Percentiles rank a stretch among this genome's conserved stretches.
These are phyloP conservation scores for Podospora sp. DNA, from an alignment of 495 filamentous ascomycete species.

Conservation along the genomic window DNA sequence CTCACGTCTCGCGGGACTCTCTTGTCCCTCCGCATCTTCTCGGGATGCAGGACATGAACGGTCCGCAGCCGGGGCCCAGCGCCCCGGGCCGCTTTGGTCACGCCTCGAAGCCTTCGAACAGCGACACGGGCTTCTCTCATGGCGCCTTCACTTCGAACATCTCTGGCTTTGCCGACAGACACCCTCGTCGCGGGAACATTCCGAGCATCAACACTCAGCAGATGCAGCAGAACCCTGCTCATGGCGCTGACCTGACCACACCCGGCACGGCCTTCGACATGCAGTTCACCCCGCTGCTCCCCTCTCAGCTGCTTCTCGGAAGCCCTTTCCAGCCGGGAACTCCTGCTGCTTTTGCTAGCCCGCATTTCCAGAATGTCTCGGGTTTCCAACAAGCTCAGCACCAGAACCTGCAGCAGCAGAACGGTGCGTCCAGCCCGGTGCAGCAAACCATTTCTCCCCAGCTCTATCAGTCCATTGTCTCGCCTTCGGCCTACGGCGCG, in stretches of 20 bases:
- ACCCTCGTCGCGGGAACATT: conserved; percentile 80
- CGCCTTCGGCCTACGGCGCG: conserved; percentile 71
- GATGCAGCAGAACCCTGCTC: conserved; percentile 43
- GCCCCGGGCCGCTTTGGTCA: conserved; percentile 63
- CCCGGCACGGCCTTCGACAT: conserved; percentile 92
- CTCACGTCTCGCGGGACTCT: conserved; percentile 68
- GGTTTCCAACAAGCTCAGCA: conserved; percentile 71
- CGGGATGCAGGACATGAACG: conserved; percentile 84
- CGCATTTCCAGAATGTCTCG: conserved; percentile 84
- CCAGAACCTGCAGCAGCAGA: conserved; percentile 59
- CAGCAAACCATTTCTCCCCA: conserved; percentile 66
- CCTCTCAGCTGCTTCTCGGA: conserved; percentile 90
- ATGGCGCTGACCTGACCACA: conserved; percentile 73
- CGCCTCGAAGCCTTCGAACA: conserved; percentile 72
- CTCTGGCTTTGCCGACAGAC: conserved; percentile 78
- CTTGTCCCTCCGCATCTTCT: conserved; percentile 77
- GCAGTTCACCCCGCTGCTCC: conserved; percentile 96
- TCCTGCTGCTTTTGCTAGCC: conserved; percentile 82
- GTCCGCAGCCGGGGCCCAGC: conserved; percentile 58
- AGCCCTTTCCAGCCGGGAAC: conserved; percentile 97
- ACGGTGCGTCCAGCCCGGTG: conserved; percentile 50
- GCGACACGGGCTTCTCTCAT: conserved; percentile 86
- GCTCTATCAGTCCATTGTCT: conserved; percentile 75
- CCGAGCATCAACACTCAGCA: conserved; percentile 87
- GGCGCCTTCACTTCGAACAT: conserved; percentile 84